Evolutionary conservation across 2,329 filamentous ascomycete genomes (phyloP), one percentile per base, ranked within the genome.

Genomic region (Alternaria sp.): DNA sequence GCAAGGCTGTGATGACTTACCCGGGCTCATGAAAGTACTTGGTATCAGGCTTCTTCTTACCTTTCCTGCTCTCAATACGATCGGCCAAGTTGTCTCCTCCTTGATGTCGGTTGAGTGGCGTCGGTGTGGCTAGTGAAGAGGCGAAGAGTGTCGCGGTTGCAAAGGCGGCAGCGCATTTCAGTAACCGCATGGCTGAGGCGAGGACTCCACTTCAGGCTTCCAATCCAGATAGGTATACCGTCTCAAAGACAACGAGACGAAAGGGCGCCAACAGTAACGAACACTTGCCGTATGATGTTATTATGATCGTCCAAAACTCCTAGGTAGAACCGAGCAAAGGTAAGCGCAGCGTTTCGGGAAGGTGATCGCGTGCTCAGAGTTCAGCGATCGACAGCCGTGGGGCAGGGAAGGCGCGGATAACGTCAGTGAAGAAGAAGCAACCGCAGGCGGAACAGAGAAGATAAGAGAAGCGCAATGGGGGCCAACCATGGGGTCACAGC

Each of bases 21-120:
- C 76, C 76, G 56, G 77, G 75, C 70, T 79, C 77, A 47, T 78
- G 77, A 63, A 81, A 81, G 68, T 81, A 80, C 65, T 81, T 81
- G 49, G 49, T 63, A 25, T 49, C 30, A 28, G 33, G 56, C 49
- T 68, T 60, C 46, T 62, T 64, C 44, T 54, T 47, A 21, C 55
- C 26, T 18, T 23, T 30, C 20, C 55, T 41, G 47, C 56, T 46
- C 28, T 20, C 18, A 20, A 56, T n/a, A 33, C 26, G 44, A 55
- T 30, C 15, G 11, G 43, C 33, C 28, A 18, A 21, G 26, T 11
- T 11, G 11, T 37, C 23, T 33, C 11, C 14, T 11, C 20, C 41
- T n/a, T 25, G 26, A n/a, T 21, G 23, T 11, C 11, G n/a, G 14
- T 37, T 30, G 25, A 21, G 21, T 10, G 62, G 57, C 20, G 59